These are phyloP conservation scores for Lepiota brunneoincarnata DNA, from an alignment of 768 basidiomycete species.

Conservation along the genomic window DNA sequence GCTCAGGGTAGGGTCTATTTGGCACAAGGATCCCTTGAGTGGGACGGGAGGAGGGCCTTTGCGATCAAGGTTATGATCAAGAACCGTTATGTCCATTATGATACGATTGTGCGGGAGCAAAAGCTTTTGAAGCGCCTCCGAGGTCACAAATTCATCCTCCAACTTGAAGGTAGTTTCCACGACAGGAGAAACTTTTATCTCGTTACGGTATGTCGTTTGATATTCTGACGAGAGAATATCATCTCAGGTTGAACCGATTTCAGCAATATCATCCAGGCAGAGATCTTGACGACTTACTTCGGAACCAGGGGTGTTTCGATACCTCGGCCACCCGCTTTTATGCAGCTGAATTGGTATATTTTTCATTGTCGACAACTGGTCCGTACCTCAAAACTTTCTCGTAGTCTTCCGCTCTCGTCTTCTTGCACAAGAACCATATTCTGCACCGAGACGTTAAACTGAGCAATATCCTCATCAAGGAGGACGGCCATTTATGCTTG, in stretches of 20 bases:
- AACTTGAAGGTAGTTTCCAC: slow-evolving; percentile 18
- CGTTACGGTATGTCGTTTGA: slow-evolving; percentile 13
- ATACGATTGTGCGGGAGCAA: slow-evolving; percentile 17
- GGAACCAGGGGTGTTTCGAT: slow-evolving; percentile 5
- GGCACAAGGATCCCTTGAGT: slow-evolving; percentile 2
- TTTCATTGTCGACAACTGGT: neutral
- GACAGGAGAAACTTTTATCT: slow-evolving; percentile 19
- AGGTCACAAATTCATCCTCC: slow-evolving; percentile 12
- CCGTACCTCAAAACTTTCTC: neutral
- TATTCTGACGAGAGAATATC: neutral
- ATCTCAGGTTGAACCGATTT: neutral
- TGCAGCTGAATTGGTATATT: slow-evolving; percentile 14
- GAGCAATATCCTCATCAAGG: slow-evolving; percentile 17
- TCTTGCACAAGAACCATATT: slow-evolving; percentile 14
- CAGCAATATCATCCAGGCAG: slow-evolving; percentile 17
- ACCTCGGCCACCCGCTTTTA: slow-evolving; percentile 14
- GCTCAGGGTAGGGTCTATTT: slow-evolving; percentile 18
- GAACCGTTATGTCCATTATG: slow-evolving; percentile 6
- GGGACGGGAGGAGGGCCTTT: slow-evolving; percentile 1
- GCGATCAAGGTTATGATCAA: slow-evolving; percentile 19
- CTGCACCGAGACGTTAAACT: slow-evolving; percentile 20
- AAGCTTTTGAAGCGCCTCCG: slow-evolving; percentile 15
- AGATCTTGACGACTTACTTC: slow-evolving; percentile 13
- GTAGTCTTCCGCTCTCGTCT: slow-evolving; percentile 15
- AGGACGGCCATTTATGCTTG: slow-evolving; percentile 18